These are phyloP conservation scores for Irpex rosettiformis DNA, from an alignment of 1,284 basidiomycete genomes.

Conservation along the genomic window DNA sequence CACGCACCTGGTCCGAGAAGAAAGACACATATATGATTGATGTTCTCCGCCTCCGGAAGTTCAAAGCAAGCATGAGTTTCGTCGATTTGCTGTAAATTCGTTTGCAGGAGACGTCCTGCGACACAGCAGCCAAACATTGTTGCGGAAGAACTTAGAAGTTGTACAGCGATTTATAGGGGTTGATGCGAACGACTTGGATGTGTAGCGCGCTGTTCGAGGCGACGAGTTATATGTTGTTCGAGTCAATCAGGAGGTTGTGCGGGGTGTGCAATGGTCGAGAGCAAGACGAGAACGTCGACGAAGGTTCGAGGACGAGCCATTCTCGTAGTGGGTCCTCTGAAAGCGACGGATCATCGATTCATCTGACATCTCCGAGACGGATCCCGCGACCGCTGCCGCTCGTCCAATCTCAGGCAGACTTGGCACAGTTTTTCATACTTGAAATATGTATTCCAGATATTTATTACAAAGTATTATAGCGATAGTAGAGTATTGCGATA, in stretches of 20 bases:
- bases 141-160: not conserved
- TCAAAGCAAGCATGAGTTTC: slow-evolving; percentile 86
- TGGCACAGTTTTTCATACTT: not conserved
- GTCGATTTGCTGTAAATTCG: slow-evolving; percentile 74
- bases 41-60: slow-evolving; percentile 69
- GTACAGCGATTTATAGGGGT: not conserved
- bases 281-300: not conserved
- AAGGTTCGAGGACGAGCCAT: slow-evolving; percentile 1
- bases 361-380: not conserved
- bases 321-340: not conserved
- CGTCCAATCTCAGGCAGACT: not conserved
- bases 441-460: too few species aligned
- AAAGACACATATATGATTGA: slow-evolving; percentile 91
- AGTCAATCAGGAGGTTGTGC: not conserved
- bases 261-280: not conserved
- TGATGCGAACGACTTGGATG: not conserved
- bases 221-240: not conserved
- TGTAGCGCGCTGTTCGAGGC: not conserved
- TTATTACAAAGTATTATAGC: too few species aligned
- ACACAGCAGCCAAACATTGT: slow-evolving; percentile 73
- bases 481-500: not conserved
- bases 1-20: slow-evolving; percentile 73
- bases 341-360: not conserved
- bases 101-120: slow-evolving; percentile 73
- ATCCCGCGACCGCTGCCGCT: too few species aligned